Conservation (phyloP, 176 grass and related monocot genomes). For the Bonia amplexicaulis region DNA sequence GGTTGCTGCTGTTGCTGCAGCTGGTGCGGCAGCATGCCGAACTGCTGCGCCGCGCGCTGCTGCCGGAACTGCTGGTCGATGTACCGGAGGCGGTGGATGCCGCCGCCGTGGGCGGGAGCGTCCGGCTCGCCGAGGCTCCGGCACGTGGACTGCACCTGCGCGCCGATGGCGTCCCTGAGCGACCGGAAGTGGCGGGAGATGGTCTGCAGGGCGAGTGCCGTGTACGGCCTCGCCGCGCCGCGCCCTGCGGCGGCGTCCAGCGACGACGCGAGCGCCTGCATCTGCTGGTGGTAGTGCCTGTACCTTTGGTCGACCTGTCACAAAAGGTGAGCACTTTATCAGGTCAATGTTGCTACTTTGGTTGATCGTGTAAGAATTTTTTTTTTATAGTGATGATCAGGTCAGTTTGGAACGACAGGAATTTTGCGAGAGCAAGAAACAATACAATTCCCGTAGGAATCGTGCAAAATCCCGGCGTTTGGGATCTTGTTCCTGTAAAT, state of each 20-base stretch:
- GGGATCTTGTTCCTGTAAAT: background rate
- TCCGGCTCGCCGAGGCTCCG: slow-evolving; percentile 61
- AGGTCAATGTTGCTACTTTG: background rate
- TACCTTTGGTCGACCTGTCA: slow-evolving; percentile 60
- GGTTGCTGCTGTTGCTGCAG: slow-evolving; percentile 46
- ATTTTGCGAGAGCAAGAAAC: background rate
- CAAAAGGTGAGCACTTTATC: background rate
- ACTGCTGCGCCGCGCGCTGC: slow-evolving; percentile 76
- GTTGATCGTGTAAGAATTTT: background rate
- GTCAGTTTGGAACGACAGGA: background rate
- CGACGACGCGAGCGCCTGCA: slow-evolving; percentile 57
- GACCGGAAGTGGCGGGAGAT: slow-evolving; percentile 77
- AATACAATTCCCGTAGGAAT: background rate
- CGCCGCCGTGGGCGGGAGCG: slow-evolving; percentile 30
- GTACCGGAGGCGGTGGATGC: slow-evolving; percentile 59
- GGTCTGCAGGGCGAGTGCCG: slow-evolving; percentile 65
- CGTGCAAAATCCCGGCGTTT: background rate
- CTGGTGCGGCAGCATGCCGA: slow-evolving; percentile 53
- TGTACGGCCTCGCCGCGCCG: slow-evolving; percentile 60
- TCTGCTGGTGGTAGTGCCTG: slow-evolving; percentile 69
- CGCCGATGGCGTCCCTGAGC: slow-evolving; percentile 60
- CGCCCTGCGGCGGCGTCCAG: slow-evolving; percentile 47
- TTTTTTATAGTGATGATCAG: background rate
- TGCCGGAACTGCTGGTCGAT: slow-evolving; percentile 80
- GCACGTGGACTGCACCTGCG: slow-evolving; percentile 47